Base-by-base conservation (phyloP, 2,329 filamentous ascomycete genomes). In the Plectosphaerella plurivora region DNA sequence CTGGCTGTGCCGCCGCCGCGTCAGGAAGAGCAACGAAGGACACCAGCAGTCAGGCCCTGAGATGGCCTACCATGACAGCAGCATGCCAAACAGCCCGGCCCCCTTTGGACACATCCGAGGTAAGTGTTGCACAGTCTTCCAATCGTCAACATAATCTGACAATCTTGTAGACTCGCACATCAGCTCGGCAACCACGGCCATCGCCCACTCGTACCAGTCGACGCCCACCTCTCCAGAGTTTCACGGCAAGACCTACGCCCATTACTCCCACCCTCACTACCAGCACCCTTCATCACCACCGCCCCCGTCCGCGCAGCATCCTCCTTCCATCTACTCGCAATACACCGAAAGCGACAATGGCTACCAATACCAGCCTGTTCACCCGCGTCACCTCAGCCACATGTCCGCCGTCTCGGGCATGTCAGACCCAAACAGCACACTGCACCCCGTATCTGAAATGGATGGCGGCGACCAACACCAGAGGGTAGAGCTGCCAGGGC, bases 1-100 rank as follows among this genome's bases (percentile, higher is more conserved):
- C 45, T 57, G 55, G 55, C 35, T 50, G 20, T 57, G 51, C 35
- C 45, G 52, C 3, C 53, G 55, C 36, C 53, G 51, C 16, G 54
- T 54, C 5, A 48, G 54, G 36, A 57, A 57, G 37, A 50, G 51
- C 45, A 53, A 55, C 4, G 55, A 57, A 18, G 44, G 33, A 6
- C 47, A 54, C 7, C 39, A 45, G n/a, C 14, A 16, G 4, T 16
- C 37, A 14, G 22, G 46, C 14, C 51, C 55, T 1, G 51, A 56
- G 16, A 56, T 57, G 54, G 44, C 41, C 12, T 57, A 36, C 39
- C 47, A n/a, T 45, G 53, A 22, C 53, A 49, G 11, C 54, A 49
- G 22, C 53, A 51, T n/a, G 28, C 45, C 11, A 28, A 39, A 5
- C 12, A 45, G 37, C 12, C 39, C 48, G 15, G 24, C 15, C 5